Evolutionary conservation across 78 protist species (phyloP).

Genomic region (Capsaspora owczarzaki): DNA sequence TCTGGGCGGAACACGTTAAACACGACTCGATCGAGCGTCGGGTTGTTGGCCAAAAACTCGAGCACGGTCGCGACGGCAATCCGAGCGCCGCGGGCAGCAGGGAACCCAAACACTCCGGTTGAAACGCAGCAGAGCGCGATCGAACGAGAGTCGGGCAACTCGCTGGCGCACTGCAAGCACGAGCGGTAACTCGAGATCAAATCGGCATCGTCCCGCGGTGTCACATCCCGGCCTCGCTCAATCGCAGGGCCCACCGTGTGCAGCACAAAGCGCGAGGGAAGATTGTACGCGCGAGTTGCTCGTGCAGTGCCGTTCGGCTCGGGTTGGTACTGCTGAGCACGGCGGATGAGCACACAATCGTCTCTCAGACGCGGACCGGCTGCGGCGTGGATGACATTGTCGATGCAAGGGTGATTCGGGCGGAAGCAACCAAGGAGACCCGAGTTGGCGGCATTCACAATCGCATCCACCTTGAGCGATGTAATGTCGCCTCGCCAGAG

Average conservation of each 20-base stretch:
- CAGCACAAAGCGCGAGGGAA: constrained; percentile 43
- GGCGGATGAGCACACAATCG: constrained; percentile 29
- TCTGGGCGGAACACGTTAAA: constrained; percentile 8
- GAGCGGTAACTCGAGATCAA: constrained; percentile 13
- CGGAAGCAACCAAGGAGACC: constrained; percentile 25
- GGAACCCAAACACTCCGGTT: constrained; percentile 55
- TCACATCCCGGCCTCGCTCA: constrained; percentile 1
- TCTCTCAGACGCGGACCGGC: constrained; percentile 45
- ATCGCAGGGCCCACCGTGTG: constrained; percentile 67
- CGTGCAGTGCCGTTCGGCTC: constrained; percentile 34
- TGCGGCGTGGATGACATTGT: constrained; percentile 51
- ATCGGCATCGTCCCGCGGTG: neutral
- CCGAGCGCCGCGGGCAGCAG: constrained; percentile 14
- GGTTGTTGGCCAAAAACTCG: constrained; percentile 8
- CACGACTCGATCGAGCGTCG: neutral
- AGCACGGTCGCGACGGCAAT: constrained; percentile 24
- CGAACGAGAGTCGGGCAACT: neutral
- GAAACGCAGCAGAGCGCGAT: constrained; percentile 57
- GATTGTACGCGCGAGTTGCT: constrained; percentile 34
- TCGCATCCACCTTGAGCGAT: constrained; percentile 41
- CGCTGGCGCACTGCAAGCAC: constrained; percentile 6
- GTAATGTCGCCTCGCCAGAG: constrained; percentile 42
- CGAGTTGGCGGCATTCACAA: constrained; percentile 70
- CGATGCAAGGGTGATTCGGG: constrained; percentile 47
- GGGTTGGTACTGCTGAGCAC: neutral